Evolutionary conservation across 805 yeast species (phyloP), one percentile per base, ranked within the genome.

Genomic region (Spathaspora hagerdaliae): DNA sequence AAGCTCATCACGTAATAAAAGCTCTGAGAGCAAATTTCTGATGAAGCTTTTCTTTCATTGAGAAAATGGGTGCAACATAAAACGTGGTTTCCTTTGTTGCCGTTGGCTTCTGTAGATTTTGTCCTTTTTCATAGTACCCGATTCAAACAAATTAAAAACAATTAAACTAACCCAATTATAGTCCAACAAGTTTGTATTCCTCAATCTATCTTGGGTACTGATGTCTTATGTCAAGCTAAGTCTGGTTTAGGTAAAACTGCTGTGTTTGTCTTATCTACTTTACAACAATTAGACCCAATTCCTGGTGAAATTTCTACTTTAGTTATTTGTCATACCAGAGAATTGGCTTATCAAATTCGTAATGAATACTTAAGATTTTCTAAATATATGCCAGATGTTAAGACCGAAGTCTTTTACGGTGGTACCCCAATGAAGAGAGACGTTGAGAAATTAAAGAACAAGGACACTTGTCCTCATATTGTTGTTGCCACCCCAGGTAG

Each of bases 231-330:
- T 76, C 99, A 92, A 78, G 99, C 99, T 70, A 92, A 94, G 77
- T 94, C 99, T 39, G 99, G 99, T 86, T 79, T 94, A 57, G 99
- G 99, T 83, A 92, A 92, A 71, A 92, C 99, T 49, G 99, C 99
- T 39, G 98, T 92, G 46, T 92, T 92, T 59, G 98, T 92, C 49
- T 78, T 92, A 60, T 87, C 97, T 26, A 92, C 99, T 51, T 79
- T 92, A 64, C 98, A 92, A 73, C 97, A 92, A 74, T 78, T 92
- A 62, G 98, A 94, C 63, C 98, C 99, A 39, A 89, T 92, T 56
- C 89, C 96, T 50, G 99, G 98, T 62, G 98, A 92, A 71, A 86
- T 94, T 53, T 82, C 96, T 44, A 92, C 96, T 45, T 77, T 94
- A 61, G 98, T 92, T 40, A 82, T 92, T 57, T 94, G 98, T 75